These are phyloP conservation scores for Croton laevigatus DNA, from an alignment of 441 rosid species.

Conservation along the genomic window DNA sequence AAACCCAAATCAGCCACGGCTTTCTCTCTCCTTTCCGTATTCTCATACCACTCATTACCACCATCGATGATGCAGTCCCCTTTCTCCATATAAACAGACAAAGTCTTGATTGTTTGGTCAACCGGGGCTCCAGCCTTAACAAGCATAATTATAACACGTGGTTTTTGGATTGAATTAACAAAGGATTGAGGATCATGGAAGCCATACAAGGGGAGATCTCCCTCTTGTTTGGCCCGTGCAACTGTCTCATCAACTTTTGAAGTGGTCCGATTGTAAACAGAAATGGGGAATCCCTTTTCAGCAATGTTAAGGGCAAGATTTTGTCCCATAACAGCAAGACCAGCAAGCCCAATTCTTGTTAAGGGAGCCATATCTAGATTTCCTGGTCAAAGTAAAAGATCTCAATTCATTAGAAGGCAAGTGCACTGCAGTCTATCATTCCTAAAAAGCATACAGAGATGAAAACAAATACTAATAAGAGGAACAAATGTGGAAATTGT, in stretches of 20 bases:
- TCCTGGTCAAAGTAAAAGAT: constrained; percentile 8
- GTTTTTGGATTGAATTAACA: constrained; percentile 30
- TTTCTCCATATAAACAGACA: constrained; percentile 33
- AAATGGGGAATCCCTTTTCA: constrained; percentile 34
- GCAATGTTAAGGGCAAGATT: constrained; percentile 37
- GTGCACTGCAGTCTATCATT: neutral
- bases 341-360: constrained; percentile 31
- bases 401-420: constrained; percentile 1
- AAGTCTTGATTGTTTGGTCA: constrained; percentile 36
- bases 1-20: constrained; percentile 30
- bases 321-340: constrained; percentile 38
- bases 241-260: constrained; percentile 34
- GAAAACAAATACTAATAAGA: neutral
- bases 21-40: constrained; percentile 31
- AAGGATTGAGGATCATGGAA: constrained; percentile 40
- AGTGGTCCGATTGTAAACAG: constrained; percentile 29
- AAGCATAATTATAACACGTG: constrained; percentile 33
- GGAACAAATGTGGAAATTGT: neutral
- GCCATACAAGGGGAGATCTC: constrained; percentile 31
- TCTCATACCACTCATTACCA: constrained; percentile 36
- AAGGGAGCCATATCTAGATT: constrained; percentile 24
- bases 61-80: constrained; percentile 36
- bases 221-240: constrained; percentile 31
- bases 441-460: neutral
- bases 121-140: constrained; percentile 35